Percentiles rank a stretch among this genome's conserved stretches.
Evolutionary conservation across 371 early-diverging fungal genomes (phyloP).

Genomic region (Mortierella sp.): DNA sequence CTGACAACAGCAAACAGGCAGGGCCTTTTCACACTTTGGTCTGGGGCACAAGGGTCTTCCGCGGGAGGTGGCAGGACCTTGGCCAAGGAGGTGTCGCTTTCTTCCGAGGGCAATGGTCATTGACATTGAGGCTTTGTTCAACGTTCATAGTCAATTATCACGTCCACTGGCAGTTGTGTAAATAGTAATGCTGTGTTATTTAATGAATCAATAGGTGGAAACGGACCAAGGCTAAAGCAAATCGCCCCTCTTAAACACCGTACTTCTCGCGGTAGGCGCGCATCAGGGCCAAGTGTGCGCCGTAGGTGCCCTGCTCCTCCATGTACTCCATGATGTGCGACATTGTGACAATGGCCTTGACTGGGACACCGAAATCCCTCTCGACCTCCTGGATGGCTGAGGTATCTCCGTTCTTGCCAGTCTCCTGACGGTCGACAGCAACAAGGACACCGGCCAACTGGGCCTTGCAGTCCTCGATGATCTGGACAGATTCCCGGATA

Average conservation of each 20-base stretch:
- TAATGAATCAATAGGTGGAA: background rate
- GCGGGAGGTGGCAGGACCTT: background rate
- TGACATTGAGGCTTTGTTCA: background rate
- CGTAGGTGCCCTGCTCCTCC: conserved; percentile 80
- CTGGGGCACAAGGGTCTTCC: background rate
- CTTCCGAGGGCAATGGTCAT: background rate
- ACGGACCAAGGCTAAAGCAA: background rate
- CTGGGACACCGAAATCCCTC: conserved; percentile 80
- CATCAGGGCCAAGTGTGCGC: conserved; percentile 72
- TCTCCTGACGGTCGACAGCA: conserved; percentile 95
- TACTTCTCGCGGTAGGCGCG: conserved; percentile 80
- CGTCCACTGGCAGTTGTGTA: background rate
- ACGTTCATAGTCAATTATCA: background rate
- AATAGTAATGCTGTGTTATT: background rate
- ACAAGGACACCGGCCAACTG: conserved; percentile 88
- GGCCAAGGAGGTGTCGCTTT: background rate
- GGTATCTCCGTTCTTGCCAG: conserved; percentile 67
- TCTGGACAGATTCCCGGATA: conserved; percentile 88
- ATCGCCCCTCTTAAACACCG: conserved; percentile 62
- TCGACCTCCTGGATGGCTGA: conserved; percentile 97
- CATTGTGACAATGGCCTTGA: conserved; percentile 90
- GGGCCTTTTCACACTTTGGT: conserved; percentile 1
- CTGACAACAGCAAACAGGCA: background rate
- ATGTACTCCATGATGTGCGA: conserved; percentile 91
- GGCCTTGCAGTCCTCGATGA: conserved; percentile 72